phyloP scores from a whole-genome alignment of 164 flowering plant genomes.

The Magnolia officinalis region DNA sequence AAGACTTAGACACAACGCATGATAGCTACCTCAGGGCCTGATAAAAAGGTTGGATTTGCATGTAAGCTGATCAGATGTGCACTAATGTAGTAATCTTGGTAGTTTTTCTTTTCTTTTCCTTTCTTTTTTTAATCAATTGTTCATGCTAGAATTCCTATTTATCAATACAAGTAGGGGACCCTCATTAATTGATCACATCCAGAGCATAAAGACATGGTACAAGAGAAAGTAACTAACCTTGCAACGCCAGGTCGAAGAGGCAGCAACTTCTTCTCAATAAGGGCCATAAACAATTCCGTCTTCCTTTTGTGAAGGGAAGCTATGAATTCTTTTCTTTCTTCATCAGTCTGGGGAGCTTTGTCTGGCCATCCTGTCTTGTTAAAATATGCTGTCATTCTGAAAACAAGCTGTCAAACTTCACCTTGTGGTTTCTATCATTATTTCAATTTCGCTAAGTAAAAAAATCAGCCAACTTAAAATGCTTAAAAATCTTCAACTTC shows the following conservation, averaged over 20 bases:
- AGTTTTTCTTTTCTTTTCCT: no score
- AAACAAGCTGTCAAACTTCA: background rate
- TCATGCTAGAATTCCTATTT: no score
- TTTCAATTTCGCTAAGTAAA: background rate
- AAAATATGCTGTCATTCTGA: constrained; percentile 96
- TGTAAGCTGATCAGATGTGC: no score
- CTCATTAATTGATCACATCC: no score
- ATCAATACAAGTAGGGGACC: no score
- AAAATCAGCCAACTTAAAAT: background rate
- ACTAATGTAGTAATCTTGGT: no score
- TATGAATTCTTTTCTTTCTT: constrained; percentile 75
- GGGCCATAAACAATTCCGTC: constrained; percentile 87
- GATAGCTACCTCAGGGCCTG: no score
- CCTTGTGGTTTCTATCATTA: background rate
- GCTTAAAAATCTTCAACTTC: no score
- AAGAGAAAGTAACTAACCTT: constrained; percentile 44
- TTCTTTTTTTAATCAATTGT: no score
- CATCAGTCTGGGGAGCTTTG: constrained; percentile 76
- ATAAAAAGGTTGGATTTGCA: no score
- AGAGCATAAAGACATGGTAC: background rate
- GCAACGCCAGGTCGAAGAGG: constrained; percentile 99
- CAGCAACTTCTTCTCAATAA: constrained; percentile 87
- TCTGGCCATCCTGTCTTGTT: constrained; percentile 92
- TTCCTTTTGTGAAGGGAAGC: constrained; percentile 91
- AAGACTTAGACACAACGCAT: no score